Evolutionary conservation across 768 basidiomycete genomes (phyloP).

Genomic region (Kwoniella heveanensis): DNA sequence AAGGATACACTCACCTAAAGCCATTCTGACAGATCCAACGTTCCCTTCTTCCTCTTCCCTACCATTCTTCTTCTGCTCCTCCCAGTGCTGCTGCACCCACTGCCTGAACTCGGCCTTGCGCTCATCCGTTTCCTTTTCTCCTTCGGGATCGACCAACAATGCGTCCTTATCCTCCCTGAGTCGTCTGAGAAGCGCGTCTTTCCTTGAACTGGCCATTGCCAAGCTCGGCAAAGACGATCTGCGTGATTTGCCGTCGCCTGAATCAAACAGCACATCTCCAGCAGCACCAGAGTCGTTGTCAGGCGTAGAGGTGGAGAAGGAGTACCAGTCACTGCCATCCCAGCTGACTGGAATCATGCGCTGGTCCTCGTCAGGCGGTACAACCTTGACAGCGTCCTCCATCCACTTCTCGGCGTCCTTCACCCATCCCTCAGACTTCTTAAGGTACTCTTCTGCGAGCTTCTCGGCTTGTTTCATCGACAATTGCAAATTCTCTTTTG

Average conservation of each 20-base stretch:
- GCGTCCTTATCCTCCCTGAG: constrained; percentile 75
- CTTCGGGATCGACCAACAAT: constrained; percentile 72
- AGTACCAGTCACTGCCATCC: constrained; percentile 89
- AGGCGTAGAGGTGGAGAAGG: constrained; percentile 61
- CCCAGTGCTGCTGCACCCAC: constrained; percentile 52
- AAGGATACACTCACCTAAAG: constrained; percentile 38
- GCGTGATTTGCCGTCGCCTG: constrained; percentile 51
- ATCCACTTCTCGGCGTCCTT: constrained; percentile 63
- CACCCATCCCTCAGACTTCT: constrained; percentile 60
- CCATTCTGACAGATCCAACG: constrained; percentile 47
- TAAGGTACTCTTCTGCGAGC: constrained; percentile 77
- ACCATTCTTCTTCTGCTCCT: constrained; percentile 33
- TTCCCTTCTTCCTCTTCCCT: constrained; percentile 39
- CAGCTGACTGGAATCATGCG: constrained; percentile 63
- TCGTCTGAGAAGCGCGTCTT: constrained; percentile 73
- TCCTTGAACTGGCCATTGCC: constrained; percentile 60
- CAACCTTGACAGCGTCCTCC: constrained; percentile 86
- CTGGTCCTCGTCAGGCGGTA: constrained; percentile 65
- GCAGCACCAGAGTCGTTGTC: constrained; percentile 23
- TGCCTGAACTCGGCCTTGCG: constrained; percentile 36
- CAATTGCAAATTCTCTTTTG: constrained; percentile 62
- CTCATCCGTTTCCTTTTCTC: constrained; percentile 60
- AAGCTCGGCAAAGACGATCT: constrained; percentile 45
- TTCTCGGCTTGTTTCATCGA: constrained; percentile 62
- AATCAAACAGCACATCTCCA: constrained; percentile 22